Evolutionary conservation across 352 stramenopile genomes (phyloP), one percentile per base, ranked within the genome.

Genomic region (Globisporangium cystogenes): DNA sequence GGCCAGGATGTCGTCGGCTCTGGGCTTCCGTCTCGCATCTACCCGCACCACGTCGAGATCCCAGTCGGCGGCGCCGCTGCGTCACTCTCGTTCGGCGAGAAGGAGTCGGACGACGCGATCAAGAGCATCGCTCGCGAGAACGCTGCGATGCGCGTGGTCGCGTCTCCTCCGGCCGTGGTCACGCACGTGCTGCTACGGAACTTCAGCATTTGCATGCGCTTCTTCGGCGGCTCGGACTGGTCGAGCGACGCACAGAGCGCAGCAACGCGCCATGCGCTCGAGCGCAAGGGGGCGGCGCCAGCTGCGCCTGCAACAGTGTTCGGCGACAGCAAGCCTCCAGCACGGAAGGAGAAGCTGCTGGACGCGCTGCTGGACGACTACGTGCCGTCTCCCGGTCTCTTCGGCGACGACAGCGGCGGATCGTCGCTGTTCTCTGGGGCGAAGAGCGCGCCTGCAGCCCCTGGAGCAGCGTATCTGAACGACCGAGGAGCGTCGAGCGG

Each of bases 181-280:
- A 85, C 76, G 35, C 80, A 90, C 39, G 74, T 95, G n/a, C 54
- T 95, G 18, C 59, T 95, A 26, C 83, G 85, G 33, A 85, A 95
- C 27, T 92, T 95, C 31, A 94, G 87, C 50, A 75, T 95, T 44
- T 89, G 84, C 65, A 90, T 93, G 74, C 77, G 83, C 3, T 90
- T 95, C 59, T 95, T 95, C 59, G 85, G 83, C 41, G 85, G 85
- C 0, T 88, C 70, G 14, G 85, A 95, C 54, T 95, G 82, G 83
- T 81, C 70, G 1, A 68, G 76, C 18, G 74, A 89, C 50, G 57
- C 65, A 1, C 69, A 64, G 23, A 79, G 86, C 52, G 65, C 58
- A 27, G 63, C 71, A 20, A 69, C 45, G 15, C 55, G 55, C 15
- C 37, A 52, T 70, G 24, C 60, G 59, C 36, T 57, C 49, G 44